These are phyloP conservation scores for Geotrichum klebahnii DNA, from an alignment of 1,139 yeast species.

Conservation along the genomic window DNA sequence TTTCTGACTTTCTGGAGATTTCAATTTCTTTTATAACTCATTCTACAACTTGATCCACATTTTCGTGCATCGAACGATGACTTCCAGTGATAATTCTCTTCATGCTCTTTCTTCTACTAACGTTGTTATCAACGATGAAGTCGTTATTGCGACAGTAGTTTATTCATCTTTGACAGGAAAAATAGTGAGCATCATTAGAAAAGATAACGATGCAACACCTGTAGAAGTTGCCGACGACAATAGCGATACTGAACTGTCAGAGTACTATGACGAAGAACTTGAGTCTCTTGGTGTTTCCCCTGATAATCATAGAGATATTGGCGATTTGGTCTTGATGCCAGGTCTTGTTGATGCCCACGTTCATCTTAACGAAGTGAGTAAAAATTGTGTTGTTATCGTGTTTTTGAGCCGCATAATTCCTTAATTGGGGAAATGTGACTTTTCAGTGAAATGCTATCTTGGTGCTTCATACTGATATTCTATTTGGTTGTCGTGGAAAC, in stretches of 20 bases:
- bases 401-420: too few species aligned
- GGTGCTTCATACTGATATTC: not conserved
- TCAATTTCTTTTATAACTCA: too few species aligned
- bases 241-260: conserved; percentile 1
- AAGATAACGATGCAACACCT: not conserved
- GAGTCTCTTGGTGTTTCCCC: conserved; percentile 11
- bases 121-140: conserved; percentile 52
- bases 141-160: conserved; percentile 64
- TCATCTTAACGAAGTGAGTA: conserved; percentile 62
- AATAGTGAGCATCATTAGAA: conserved; percentile 37
- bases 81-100: conserved; percentile 3
- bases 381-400: conserved; percentile 4
- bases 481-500: not conserved
- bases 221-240: not conserved
- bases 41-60: too few species aligned
- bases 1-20: not conserved
- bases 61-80: too few species aligned
- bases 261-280: conserved; percentile 11
- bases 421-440: too few species aligned
- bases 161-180: conserved; percentile 63
- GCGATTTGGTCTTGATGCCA: conserved; percentile 70
- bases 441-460: not conserved
- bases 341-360: conserved; percentile 93
- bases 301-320: conserved; percentile 24
- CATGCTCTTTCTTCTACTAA: conserved; percentile 58